Evolutionary conservation across 257 asterid genomes (phyloP).

Genomic region (Gardenia jasminoides): DNA sequence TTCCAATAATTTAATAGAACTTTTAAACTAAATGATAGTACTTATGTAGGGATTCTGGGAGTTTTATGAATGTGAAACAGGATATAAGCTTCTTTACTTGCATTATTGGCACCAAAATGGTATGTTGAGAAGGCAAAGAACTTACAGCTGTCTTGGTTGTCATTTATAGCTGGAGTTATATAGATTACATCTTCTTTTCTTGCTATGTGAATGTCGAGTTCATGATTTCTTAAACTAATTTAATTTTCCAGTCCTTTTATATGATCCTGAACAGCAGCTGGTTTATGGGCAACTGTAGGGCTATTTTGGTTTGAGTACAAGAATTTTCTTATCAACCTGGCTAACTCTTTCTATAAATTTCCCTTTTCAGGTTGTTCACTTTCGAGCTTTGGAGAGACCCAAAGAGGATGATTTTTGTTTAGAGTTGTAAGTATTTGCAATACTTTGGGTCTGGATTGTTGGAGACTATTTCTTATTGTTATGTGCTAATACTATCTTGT

Average conservation of each 20-base stretch:
- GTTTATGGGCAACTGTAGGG: neutral
- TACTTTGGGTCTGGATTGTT: conserved; percentile 13
- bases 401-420: conserved; percentile 90
- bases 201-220: neutral
- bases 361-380: conserved; percentile 74
- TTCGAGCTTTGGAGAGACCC: conserved; percentile 85
- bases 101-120: neutral
- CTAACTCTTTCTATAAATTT: neutral
- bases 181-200: neutral
- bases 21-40: neutral
- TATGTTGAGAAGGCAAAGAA: neutral
- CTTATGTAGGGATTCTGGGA: neutral
- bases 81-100: neutral
- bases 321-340: neutral
- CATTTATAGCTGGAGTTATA: neutral
- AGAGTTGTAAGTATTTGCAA: conserved; percentile 70
- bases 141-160: neutral
- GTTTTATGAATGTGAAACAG: neutral
- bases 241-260: neutral
- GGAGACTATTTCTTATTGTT: conserved; percentile 11
- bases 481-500: conserved; percentile 18
- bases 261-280: neutral
- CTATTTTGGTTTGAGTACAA: neutral
- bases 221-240: neutral
- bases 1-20: neutral